Base-by-base conservation (phyloP, 352 stramenopile species). In the Phytophthora tentaculata region DNA sequence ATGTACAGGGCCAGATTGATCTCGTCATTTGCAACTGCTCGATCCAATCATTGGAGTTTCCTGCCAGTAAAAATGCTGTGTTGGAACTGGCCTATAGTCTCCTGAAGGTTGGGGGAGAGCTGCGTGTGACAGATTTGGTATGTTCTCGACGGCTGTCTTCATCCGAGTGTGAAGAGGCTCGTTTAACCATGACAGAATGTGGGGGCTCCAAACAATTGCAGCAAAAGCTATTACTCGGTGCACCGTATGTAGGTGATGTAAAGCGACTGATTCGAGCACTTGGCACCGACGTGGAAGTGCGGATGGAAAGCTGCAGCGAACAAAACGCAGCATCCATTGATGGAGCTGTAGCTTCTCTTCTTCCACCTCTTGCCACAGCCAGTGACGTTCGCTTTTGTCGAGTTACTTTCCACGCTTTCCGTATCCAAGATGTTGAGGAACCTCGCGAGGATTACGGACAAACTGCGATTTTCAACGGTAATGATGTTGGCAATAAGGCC, bases 381-480 rank as follows among this genome's bases (percentile, higher is more conserved):
- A 39, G 41, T 3, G 55, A 50, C 39, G 64, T 63, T 19, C 57
- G 23, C 8, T 79, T 81, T 56, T 56, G 61, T 28, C 52, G 72
- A n/a, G 47, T 63, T 14, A 77, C 67, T 26, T 80, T 78, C 54
- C 76, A 68, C 0, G 44, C 74, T 8, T 90, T 88, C 55, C 82
- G 82, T 58, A 53, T 88, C 0, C 54, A 75, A 28, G 52, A 78
- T 47, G 23, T 79, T 0, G 83, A 91, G 32, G 56, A 80, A 4
- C 62, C 73, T 6, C n/a, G 48, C 0, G 83, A 91, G 55, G 69
- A 91, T 71, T 91, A 91, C 35, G 83, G 83, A 10, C 75, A 91
- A 37, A 67, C 55, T 2, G 83, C 80, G 9, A 61, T 76, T 56
- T 89, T 78, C 48, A 68, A 71, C 2, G 77, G 77, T 12, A 35